Base-by-base conservation (phyloP, 106 monocot species). In the Dendrobium nobile region DNA sequence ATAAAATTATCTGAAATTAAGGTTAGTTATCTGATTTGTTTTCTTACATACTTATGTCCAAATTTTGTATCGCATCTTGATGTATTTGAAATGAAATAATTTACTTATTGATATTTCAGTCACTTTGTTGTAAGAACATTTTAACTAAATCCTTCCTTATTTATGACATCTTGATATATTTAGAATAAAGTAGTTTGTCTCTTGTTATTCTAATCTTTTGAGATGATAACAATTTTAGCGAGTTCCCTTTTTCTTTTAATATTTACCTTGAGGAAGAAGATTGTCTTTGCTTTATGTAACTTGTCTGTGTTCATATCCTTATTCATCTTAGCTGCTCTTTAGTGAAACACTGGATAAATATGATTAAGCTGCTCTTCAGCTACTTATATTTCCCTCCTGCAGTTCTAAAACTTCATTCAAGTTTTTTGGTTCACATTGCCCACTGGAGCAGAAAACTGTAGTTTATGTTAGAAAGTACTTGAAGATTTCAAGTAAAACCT, bases 1-100 rank as follows among this genome's bases (percentile, higher is more conserved):
- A 85, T 93, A 56, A 82, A 89, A 58, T 67, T 93, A 77, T 89
- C 89, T 72, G 84, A 89, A 51, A 93, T 96, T 58, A 86, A 91
- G 95, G 95, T 89, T 59, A 83, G 54, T 48, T 75, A 70, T 75
- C 44, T 67, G 51, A 47, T 45, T 51, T 56, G 72, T 72, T 65
- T 65, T 65, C 64, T 26, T 65, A 65, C 51, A 51, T 51, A 13
- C 64, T 65, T 6, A 24, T 7, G 64, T 7, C 64, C 64, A 65
- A 65, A 24, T 7, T 22, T 1, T 6, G 22, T n/a, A 65, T 65
- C 26, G 24, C 26, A 65, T 65, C 26, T 65, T 26, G 64, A 26
- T 65, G 24, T 65, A 26, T 24, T 65, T 26, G 24, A 65, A 65
- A 24, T 65, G 6, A 65, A 65, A 65, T 65, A 26, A 26, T 65